Conservation (phyloP, 2,329 filamentous ascomycete genomes). For the Sporothrix sp. region DNA sequence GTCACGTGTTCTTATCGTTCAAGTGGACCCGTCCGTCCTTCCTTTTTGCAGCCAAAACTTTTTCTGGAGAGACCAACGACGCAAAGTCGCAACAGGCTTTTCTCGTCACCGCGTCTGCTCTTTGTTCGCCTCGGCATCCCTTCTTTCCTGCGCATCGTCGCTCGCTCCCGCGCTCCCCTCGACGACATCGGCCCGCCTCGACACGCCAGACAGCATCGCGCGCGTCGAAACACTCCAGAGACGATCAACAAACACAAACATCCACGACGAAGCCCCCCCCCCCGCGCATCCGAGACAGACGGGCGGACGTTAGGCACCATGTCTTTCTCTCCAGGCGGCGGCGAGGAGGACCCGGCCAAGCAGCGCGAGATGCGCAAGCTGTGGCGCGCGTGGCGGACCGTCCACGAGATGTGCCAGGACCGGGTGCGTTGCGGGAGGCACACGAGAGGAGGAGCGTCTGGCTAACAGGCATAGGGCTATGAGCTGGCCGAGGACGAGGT, state of each 20-base stretch:
- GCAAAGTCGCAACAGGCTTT: conserved; percentile 8
- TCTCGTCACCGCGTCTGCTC: not conserved
- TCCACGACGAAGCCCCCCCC: not conserved
- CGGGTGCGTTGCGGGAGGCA: conserved; percentile 48
- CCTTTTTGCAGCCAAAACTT: not conserved
- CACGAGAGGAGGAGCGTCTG: not conserved
- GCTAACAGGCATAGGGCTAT: conserved; percentile 59
- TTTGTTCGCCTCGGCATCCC: too few relatives aligned
- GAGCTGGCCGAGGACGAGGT: conserved; percentile 84
- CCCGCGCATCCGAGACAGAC: not conserved
- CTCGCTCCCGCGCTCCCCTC: too few relatives aligned
- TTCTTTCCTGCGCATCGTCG: too few relatives aligned
- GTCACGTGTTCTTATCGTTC: not conserved
- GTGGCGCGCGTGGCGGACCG: conserved; percentile 89
- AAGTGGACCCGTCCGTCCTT: not conserved
- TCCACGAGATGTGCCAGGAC: conserved; percentile 90
- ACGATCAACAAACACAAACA: too few relatives aligned
- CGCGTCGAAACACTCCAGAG: too few relatives aligned
- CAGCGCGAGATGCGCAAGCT: conserved; percentile 54
- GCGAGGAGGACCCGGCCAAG: conserved; percentile 29
- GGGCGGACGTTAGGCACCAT: not conserved
- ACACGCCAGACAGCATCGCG: too few relatives aligned
- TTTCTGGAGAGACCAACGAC: conserved; percentile 1
- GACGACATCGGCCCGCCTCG: too few relatives aligned
- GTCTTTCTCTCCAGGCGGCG: conserved; percentile 9